A percentile compares a stretch with the other conserved stretches of the same genome.
Conservation (phyloP, 805 yeast genomes). For the Vanderwaltozyma tropicalis region DNA sequence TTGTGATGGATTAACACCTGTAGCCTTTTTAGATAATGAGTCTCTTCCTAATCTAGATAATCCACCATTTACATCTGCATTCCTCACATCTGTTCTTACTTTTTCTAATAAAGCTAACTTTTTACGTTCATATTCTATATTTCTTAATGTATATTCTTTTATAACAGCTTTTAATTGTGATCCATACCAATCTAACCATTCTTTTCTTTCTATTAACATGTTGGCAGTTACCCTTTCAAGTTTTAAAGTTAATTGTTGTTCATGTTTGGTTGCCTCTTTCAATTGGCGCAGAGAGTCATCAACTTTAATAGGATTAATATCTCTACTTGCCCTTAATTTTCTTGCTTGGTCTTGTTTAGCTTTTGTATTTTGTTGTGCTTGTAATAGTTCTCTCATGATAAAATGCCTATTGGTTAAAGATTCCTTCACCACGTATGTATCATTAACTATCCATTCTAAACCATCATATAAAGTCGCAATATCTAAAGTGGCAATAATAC, state of each 20-base stretch:
- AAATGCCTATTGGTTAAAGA: constrained; percentile 86
- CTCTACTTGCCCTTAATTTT: constrained; percentile 57
- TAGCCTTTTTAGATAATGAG: constrained; percentile 22
- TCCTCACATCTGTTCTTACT: constrained; percentile 59
- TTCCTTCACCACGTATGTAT: constrained; percentile 83
- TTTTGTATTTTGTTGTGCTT: constrained; percentile 67
- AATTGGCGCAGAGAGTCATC: constrained; percentile 79
- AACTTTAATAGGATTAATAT: constrained; percentile 76
- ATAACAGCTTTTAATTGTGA: constrained; percentile 42
- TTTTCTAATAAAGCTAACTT: constrained; percentile 63
- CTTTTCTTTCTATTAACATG: constrained; percentile 57
- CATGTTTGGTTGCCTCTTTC: constrained; percentile 67
- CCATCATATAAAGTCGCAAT: constrained; percentile 73
- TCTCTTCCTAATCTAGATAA: constrained; percentile 61
- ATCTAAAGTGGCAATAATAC: constrained; percentile 60
- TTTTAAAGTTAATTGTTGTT: constrained; percentile 65
- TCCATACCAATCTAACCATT: constrained; percentile 49
- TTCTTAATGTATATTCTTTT: constrained; percentile 51
- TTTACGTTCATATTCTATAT: constrained; percentile 80
- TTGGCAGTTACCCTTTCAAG: constrained; percentile 77
- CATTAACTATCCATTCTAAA: constrained; percentile 50
- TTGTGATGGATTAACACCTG: constrained; percentile 28
- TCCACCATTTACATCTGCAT: constrained; percentile 70
- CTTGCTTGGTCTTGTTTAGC: constrained; percentile 61
- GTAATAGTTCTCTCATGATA: constrained; percentile 76